Evolutionary conservation across 108 stramenopile genomes (phyloP).

Genomic region (Cyclostephanos tholiformis): DNA sequence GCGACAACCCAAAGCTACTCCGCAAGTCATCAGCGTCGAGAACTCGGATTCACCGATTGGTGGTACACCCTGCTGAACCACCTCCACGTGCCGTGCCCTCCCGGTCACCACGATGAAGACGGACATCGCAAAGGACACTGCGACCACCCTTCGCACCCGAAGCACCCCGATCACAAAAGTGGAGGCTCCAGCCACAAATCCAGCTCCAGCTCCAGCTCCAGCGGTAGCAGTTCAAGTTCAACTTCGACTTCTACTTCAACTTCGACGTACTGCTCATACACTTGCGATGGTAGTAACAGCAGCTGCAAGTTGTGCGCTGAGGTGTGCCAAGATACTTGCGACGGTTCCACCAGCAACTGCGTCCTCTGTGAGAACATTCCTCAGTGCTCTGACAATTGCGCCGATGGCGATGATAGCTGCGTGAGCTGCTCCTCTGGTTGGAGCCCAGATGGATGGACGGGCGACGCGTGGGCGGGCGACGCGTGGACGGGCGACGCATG

Average conservation of each 20-base stretch:
- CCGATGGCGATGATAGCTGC: background rate
- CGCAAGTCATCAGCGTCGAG: constrained; percentile 5
- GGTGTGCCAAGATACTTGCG: background rate
- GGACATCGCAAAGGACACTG: constrained; percentile 1
- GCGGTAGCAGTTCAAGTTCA: no score
- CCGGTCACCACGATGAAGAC: background rate
- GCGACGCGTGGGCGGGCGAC: background rate
- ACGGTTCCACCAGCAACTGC: background rate
- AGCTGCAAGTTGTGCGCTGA: background rate
- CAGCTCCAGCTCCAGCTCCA: background rate
- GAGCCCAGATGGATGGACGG: background rate
- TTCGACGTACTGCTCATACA: background rate
- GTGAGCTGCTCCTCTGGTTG: background rate
- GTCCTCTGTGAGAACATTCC: background rate
- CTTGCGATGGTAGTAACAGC: background rate
- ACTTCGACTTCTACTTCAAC: no score
- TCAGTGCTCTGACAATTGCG: background rate
- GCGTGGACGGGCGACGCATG: background rate
- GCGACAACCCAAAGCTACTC: background rate
- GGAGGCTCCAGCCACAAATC: background rate
- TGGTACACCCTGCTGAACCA: constrained; percentile 12
- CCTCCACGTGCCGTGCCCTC: background rate
- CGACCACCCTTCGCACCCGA: constrained; percentile 9
- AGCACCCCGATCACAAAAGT: background rate
- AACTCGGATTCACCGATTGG: background rate